phyloP scores from a whole-genome alignment of 306 rosid species.

The Gillenia trifoliata region DNA sequence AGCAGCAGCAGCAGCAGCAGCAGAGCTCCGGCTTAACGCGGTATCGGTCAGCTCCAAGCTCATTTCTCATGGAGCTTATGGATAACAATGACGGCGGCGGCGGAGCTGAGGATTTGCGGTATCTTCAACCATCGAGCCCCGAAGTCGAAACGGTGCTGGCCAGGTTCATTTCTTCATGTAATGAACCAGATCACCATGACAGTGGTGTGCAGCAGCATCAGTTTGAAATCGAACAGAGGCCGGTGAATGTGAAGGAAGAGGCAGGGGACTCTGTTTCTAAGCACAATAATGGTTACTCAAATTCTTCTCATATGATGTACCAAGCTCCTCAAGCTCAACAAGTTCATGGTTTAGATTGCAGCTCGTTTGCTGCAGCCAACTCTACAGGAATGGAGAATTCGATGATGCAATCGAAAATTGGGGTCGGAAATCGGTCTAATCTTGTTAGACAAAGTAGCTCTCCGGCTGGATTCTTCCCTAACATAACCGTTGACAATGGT shows the following conservation, averaged over 20 bases:
- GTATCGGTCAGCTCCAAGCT: constrained; percentile 58
- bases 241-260: constrained; percentile 55
- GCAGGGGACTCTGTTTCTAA: constrained; percentile 30
- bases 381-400: constrained; percentile 24
- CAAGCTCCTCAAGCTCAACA: constrained; percentile 28
- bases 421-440: constrained; percentile 40
- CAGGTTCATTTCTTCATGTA: constrained; percentile 45
- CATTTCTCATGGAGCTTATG: constrained; percentile 33
- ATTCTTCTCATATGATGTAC: constrained; percentile 36
- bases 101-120: constrained; percentile 21
- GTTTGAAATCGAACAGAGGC: constrained; percentile 21
- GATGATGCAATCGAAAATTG: constrained; percentile 27
- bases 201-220: constrained; percentile 25
- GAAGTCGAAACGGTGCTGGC: constrained; percentile 50
- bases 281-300: constrained; percentile 26
- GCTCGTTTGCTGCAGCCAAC: constrained; percentile 35
- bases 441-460: constrained; percentile 63
- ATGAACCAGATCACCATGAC: constrained; percentile 27
- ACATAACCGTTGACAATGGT: constrained; percentile 50
- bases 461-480: constrained; percentile 59
- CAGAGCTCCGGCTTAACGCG: constrained; percentile 40
- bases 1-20: constrained; percentile 25
- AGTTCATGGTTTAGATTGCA: constrained; percentile 29
- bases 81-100: constrained; percentile 34
- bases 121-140: constrained; percentile 47